These are phyloP conservation scores for Salix dunnii DNA, from an alignment of 345 rosid genomes.

Conservation along the genomic window DNA sequence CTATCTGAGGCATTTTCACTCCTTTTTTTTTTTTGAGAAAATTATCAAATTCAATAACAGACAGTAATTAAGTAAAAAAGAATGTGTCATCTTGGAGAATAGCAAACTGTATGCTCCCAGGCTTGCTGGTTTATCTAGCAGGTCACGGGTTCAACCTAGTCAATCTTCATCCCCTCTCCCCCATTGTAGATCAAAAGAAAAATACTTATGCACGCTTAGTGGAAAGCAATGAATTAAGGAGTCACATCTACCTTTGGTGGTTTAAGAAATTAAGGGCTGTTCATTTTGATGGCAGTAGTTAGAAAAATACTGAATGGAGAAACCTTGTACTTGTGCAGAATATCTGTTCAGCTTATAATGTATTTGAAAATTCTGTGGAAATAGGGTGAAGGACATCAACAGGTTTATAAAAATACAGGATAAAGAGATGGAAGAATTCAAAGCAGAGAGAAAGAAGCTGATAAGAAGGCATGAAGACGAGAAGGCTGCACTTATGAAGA, in stretches of 20 bases:
- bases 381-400: background rate
- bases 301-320: background rate
- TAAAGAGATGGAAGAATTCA: constrained; percentile 10
- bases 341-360: background rate
- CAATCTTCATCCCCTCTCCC: too few relatives aligned
- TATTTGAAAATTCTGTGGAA: background rate
- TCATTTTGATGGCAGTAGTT: background rate
- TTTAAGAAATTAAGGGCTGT: background rate
- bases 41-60: background rate
- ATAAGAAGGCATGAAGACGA: background rate
- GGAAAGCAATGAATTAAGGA: too few relatives aligned
- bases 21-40: background rate
- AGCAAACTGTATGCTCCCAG: too few relatives aligned
- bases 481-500: constrained; percentile 6
- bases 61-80: too few relatives aligned
- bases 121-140: too few relatives aligned
- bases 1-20: background rate
- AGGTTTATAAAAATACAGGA: background rate
- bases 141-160: too few relatives aligned
- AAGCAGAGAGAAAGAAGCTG: constrained; percentile 10
- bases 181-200: too few relatives aligned
- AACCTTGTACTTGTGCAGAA: background rate
- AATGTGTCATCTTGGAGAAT: too few relatives aligned
- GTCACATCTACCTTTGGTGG: too few relatives aligned
- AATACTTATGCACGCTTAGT: too few relatives aligned